A percentile compares a stretch with the other conserved stretches of the same genome.
Conservation (phyloP, 257 asterid genomes). For the Penstemon davidsonii region DNA sequence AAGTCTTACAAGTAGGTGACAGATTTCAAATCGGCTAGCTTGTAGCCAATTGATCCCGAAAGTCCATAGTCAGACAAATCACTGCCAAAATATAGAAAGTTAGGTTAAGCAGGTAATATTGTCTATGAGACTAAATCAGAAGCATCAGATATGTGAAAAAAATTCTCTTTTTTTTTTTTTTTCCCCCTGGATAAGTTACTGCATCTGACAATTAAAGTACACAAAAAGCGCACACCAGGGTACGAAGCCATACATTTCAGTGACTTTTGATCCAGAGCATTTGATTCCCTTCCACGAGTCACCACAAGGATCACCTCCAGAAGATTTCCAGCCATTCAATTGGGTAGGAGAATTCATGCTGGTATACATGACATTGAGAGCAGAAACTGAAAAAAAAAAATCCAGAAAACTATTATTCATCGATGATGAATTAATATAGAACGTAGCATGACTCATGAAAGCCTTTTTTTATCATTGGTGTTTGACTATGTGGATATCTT, state of each 20-base stretch:
- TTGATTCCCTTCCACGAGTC: conserved; percentile 53
- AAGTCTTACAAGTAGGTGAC: conserved; percentile 55
- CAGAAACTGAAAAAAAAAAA: conserved; percentile 37
- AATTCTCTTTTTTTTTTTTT: not conserved
- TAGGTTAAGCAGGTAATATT: not conserved
- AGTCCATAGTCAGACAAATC: conserved; percentile 46
- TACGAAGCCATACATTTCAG: conserved; percentile 38
- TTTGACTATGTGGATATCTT: not conserved
- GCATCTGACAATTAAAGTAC: not conserved
- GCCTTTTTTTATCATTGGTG: too few relatives aligned
- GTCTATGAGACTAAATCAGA: not conserved
- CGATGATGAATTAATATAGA: not conserved
- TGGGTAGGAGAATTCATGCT: conserved; percentile 44
- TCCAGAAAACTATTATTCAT: not conserved
- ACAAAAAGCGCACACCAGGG: not conserved
- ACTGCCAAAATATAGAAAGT: conserved; percentile 31
- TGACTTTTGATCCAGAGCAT: conserved; percentile 47
- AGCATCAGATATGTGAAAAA: not conserved
- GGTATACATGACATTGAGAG: conserved; percentile 47
- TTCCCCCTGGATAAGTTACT: not conserved
- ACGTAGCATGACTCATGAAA: not conserved
- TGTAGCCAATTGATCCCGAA: conserved; percentile 51
- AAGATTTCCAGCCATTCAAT: conserved; percentile 39
- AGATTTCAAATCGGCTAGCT: conserved; percentile 44
- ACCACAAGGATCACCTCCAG: conserved; percentile 57